phyloP scores from a whole-genome alignment of 2,329 filamentous ascomycete genomes.

The Colletotrichum gigasporum region DNA sequence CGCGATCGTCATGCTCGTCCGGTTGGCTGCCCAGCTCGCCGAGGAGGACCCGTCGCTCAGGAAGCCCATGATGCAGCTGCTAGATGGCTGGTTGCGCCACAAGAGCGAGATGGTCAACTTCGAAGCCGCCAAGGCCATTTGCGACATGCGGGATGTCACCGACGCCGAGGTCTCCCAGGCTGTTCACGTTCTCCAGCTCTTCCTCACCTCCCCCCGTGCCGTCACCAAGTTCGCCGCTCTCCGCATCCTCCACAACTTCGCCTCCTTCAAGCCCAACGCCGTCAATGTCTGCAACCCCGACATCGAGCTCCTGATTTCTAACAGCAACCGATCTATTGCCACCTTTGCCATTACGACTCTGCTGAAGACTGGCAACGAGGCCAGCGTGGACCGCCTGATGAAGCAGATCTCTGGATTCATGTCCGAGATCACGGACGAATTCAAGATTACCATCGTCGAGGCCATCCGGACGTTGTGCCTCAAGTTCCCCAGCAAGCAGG shows the following conservation, averaged over 20 bases:
- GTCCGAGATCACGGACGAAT: constrained; percentile 98
- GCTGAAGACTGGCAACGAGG: constrained; percentile 97
- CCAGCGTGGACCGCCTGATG: constrained; percentile 95
- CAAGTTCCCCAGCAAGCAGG: constrained; percentile 98
- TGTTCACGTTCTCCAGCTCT: constrained; percentile 94
- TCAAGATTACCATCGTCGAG: constrained; percentile 99
- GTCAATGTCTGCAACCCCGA: constrained; percentile 96
- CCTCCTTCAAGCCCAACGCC: constrained; percentile 92
- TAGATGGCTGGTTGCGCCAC: constrained; percentile 96
- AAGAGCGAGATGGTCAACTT: constrained; percentile 99
- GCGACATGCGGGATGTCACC: constrained; percentile 91
- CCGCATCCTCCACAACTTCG: constrained; percentile 94
- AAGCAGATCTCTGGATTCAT: constrained; percentile 99
- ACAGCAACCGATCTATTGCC: constrained; percentile 95
- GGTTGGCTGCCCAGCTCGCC: constrained; percentile 90
- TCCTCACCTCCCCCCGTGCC: constrained; percentile 92
- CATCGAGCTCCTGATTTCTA: constrained; percentile 95
- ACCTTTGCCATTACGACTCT: constrained; percentile 98
- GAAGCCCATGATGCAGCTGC: constrained; percentile 95
- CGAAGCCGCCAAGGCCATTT: constrained; percentile 97
- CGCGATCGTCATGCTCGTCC: constrained; percentile 90
- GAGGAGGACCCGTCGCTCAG: constrained; percentile 90
- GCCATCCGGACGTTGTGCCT: constrained; percentile 95
- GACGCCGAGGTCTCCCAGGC: constrained; percentile 92
- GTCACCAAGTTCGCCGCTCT: constrained; percentile 98